Percentiles rank a stretch among this genome's conserved stretches.
phyloP scores from a whole-genome alignment of 176 grass and related monocot species.

The Pharus latifolius region DNA sequence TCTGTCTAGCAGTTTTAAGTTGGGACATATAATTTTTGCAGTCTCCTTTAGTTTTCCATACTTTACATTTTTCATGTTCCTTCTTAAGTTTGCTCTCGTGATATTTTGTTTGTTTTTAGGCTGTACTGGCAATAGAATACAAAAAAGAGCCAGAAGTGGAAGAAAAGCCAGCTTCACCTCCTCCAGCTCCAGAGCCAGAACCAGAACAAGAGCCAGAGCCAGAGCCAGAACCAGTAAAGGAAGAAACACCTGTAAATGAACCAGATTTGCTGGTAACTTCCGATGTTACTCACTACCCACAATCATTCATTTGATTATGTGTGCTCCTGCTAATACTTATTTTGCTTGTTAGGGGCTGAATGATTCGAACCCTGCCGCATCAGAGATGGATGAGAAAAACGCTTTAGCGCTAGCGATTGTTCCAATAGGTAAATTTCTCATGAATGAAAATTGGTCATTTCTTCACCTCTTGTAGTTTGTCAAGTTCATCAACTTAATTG shows the following conservation, averaged over 20 bases:
- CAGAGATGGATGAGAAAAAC: slow-evolving; percentile 81
- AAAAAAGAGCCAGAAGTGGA: slow-evolving; percentile 78
- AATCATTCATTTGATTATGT: background rate
- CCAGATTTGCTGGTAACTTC: slow-evolving; percentile 82
- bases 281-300: background rate
- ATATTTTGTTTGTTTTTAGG: slow-evolving; percentile 23
- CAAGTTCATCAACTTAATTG: background rate
- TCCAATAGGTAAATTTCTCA: slow-evolving; percentile 52
- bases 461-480: background rate
- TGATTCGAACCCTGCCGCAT: slow-evolving; percentile 33
- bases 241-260: slow-evolving; percentile 37
- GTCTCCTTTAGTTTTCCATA: background rate
- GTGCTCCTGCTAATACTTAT: background rate
- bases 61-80: background rate
- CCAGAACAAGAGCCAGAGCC: slow-evolving; percentile 37
- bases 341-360: slow-evolving; percentile 53
- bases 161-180: slow-evolving; percentile 42
- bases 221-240: slow-evolving; percentile 68
- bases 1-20: too few species aligned
- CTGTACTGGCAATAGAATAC: slow-evolving; percentile 84
- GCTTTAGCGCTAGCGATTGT: slow-evolving; percentile 92
- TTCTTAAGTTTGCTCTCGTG: background rate
- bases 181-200: slow-evolving; percentile 30
- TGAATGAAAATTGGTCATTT: background rate
- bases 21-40: too few species aligned